Evolutionary conservation across 225 moss, liverwort and hornwort genomes (phyloP), one percentile per base, ranked within the genome.

Genomic region (Physcomitrellopsis africana): DNA sequence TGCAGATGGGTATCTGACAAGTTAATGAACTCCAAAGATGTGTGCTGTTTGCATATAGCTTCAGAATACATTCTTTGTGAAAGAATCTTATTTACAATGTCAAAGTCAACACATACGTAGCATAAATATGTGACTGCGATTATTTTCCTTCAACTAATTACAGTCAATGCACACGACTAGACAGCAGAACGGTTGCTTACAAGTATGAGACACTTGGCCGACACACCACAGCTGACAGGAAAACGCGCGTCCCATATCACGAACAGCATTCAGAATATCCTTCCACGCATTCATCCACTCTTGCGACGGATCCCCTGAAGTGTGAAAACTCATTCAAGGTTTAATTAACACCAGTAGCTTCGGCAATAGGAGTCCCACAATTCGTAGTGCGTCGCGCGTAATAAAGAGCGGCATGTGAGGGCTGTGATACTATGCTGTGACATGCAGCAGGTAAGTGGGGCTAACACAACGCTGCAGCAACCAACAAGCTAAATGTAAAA

Each of bases 211-310:
- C 8, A 17, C 14, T 14, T 51, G 24, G 32, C 81, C 84, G 46
- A 47, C 77, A 67, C 77, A 77, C 20, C 44, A 70, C 16, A 84
- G 55, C 56, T 84, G 84, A 63, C 80, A 80, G 7, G 81, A 77
- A 70, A 84, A 81, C 47, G 70, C 48, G 32, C 77, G 80, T 19
- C 84, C 81, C 49, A 75, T 74, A 11, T 54, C 58, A 37, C 77
- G 84, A 8, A 84, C 84, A 24, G 77, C 81, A 16, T 81, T 45
- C 37, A 84, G 80, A 14, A 81, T 52, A 10, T 77, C 74, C 72
- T 78, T 81, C 81, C 81, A 84, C 55, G 63, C 84, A 27, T 77
- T 74, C 43, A 78, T 66, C 66, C 79, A 81, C 15, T 74, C 81
- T 37, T 74, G 10, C 37, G 73, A 77, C 77, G 74, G 81, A 14